These are phyloP conservation scores for Melaleuca alternifolia DNA, from an alignment of 345 rosid species.

Conservation along the genomic window DNA sequence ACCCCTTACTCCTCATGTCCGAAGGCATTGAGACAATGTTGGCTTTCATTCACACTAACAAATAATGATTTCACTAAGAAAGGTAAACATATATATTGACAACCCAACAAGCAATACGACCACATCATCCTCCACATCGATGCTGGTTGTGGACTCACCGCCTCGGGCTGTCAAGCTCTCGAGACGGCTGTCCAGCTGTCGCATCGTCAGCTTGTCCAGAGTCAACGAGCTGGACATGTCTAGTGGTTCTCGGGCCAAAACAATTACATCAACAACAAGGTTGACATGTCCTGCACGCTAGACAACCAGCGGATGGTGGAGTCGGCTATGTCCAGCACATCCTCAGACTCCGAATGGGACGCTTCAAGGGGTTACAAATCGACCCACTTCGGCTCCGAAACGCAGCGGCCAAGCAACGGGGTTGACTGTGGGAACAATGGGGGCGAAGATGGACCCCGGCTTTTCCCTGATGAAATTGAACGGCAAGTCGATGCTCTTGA, in stretches of 20 bases:
- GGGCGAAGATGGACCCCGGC: slow-evolving; percentile 37
- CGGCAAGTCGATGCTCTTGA: slow-evolving; percentile 54
- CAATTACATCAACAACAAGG: slow-evolving; percentile 4
- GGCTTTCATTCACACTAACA: too few relatives aligned
- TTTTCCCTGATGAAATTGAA: slow-evolving; percentile 54
- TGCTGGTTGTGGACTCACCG: slow-evolving; percentile 18
- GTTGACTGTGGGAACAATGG: slow-evolving; percentile 5
- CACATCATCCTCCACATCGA: too few relatives aligned
- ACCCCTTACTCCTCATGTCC: too few relatives aligned
- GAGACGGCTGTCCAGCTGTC: slow-evolving; percentile 54
- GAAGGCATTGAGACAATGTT: too few relatives aligned
- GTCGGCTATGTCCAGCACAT: slow-evolving; percentile 25
- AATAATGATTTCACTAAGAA: too few relatives aligned
- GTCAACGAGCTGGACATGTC: slow-evolving; percentile 65
- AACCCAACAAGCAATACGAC: too few relatives aligned
- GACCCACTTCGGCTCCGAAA: slow-evolving; percentile 12
- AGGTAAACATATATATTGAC: too few relatives aligned
- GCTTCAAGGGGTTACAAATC: not conserved
- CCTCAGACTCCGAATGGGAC: not conserved
- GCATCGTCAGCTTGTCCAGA: slow-evolving; percentile 42
- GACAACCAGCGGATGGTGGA: slow-evolving; percentile 63
- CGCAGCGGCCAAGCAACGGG: not conserved
- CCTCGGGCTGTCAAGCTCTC: slow-evolving; percentile 45
- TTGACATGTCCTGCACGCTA: slow-evolving; percentile 76
- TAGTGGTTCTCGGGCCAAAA: slow-evolving; percentile 45